Percentiles rank a stretch among this genome's conserved stretches.
Evolutionary conservation across 495 filamentous ascomycete genomes (phyloP).

Genomic region (Cercophora scortea): DNA sequence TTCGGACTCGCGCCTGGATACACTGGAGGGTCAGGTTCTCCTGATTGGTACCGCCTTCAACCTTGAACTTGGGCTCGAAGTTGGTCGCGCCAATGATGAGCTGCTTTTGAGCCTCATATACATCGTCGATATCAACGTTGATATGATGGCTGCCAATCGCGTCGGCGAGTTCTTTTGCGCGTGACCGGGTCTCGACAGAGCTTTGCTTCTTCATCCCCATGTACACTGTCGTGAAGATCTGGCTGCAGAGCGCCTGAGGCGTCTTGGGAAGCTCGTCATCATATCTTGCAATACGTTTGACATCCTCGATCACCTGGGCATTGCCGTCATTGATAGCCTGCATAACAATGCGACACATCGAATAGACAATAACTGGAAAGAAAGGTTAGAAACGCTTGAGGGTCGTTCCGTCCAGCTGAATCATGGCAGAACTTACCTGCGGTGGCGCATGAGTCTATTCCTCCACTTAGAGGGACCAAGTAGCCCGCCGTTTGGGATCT

Average conservation of each 20-base stretch:
- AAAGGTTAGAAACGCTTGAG: not conserved
- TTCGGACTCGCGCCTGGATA: constrained; percentile 70
- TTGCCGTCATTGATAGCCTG: constrained; percentile 53
- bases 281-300: constrained; percentile 53
- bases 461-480: constrained; percentile 54
- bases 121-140: constrained; percentile 68
- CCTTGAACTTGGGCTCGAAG: constrained; percentile 52
- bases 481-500: constrained; percentile 55
- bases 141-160: constrained; percentile 69
- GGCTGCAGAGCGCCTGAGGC: constrained; percentile 54
- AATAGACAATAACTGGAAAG: constrained; percentile 58
- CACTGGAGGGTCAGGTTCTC: constrained; percentile 63
- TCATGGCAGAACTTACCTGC: constrained; percentile 13
- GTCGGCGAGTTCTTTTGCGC: constrained; percentile 59
- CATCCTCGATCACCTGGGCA: constrained; percentile 61
- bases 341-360: constrained; percentile 71
- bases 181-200: constrained; percentile 59
- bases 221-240: constrained; percentile 65
- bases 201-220: constrained; percentile 76
- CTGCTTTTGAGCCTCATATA: constrained; percentile 34
- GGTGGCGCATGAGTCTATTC: constrained; percentile 62
- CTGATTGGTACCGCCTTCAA: constrained; percentile 20
- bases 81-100: constrained; percentile 23
- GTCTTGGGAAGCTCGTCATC: constrained; percentile 46
- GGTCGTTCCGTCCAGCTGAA: no score